Base-by-base conservation (phyloP, 108 stramenopile genomes). In the Skeletonema costatum region DNA sequence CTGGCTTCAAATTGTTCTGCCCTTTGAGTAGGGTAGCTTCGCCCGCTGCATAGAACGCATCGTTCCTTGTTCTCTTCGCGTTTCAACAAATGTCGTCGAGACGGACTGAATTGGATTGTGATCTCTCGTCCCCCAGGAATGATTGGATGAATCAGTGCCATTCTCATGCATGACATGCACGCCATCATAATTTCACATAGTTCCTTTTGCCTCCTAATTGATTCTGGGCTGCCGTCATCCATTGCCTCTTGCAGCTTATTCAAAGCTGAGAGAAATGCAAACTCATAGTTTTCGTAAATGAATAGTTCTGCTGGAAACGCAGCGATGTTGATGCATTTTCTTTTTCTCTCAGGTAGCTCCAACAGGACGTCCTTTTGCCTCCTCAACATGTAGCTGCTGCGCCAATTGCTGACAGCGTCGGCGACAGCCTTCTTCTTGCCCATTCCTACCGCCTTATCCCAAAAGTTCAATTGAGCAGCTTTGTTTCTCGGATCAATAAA, bases 161-260 rank as follows among this genome's bases (percentile, higher is more conserved):
- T 71, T n/a, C 71, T 31, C 81, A 85, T 81, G 19, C 71, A 78
- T 8, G 71, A 64, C 63, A 70, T 70, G n/a, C 63, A 64, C 0
- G 76, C 76, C 81, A 85, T 81, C 81, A 85, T 68, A 29, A 82
- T 68, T 29, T 68, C 53, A 56, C 70, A 42, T 11, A 76, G 19
- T 46, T 84, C 68, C 33, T 56, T 67, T 65, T 38, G 25, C 48
- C 29, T 39, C n/a, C 59, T 19, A 63, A 74, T 56, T 7, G 53
- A 56, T 56, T 56, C 53, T 7, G 53, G 73, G 33, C 21, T 71
- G 2, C 30, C n/a, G 13, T 78, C 73, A 42, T 78, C 66, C 25
- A 67, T 41, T 31, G 50, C 50, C 39, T 83, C 39, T 35, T 61
- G 32, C 7, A 71, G 66, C 25, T 74, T 32, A 25, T 78, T 64